Base-by-base conservation (phyloP, 306 rosid genomes). In the Begonia fuchsioides region DNA sequence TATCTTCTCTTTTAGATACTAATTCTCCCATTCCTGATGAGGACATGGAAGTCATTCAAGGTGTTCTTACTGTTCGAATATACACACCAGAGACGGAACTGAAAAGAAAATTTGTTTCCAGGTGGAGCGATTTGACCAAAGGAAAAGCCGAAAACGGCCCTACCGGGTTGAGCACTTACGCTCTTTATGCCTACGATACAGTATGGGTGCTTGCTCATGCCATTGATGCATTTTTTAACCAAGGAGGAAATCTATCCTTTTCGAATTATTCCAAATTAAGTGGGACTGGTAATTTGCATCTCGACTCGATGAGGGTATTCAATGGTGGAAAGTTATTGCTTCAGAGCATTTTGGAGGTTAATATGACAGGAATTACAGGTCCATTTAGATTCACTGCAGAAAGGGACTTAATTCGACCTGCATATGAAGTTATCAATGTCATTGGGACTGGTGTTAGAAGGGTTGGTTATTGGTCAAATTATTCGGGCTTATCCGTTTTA, bases 401-500 rank as follows among this genome's bases (percentile, higher is more conserved):
- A 19, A 49, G 72, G 64, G 44, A 75, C 63, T 77, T 85, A 55
- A 73, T 73, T 47, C 65, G 50, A 53, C 96, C 98, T 12, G 78
- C 96, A 1, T 92, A 55, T 50, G 98, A 92, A 64, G 59, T 92
- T 55, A 47, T 92, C 61, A 92, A 92, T 60, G 93, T 86, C 59
- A 45, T 77, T 49, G 96, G 83, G 39, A 69, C 83, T 0, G 96
- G 88, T 39, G 43, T 51, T 3, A 67, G 93, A 69, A 75, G 58
- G 65, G 62, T 92, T 15, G 96, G 98, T 57, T 92, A 85, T 74
- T 92, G 98, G 98, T 75, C 86, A 55, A 85, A 92, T 66, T 64
- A 77, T 68, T 77, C 98, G 13, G 93, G 98, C 15, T 50, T 92
- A 47, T 79, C 96, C 6, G 38, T 68, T 58, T 15, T 48, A 40